Conservation (phyloP, 1,284 basidiomycete genomes). For the Cutaneotrichosporon sp. region DNA sequence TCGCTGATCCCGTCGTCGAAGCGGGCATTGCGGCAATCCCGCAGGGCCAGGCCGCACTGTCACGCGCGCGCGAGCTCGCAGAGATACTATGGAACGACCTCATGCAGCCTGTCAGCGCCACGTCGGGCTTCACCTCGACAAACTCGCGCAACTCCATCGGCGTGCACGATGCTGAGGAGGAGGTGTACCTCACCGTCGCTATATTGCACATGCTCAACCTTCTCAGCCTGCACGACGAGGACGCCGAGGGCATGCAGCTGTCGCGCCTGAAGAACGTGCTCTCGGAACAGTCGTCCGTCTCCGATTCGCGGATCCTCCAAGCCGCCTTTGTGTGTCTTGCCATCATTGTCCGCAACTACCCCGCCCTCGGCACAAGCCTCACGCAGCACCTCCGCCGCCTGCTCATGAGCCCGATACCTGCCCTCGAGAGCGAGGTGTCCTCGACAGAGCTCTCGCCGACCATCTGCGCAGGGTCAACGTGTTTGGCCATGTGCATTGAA, state of each 20-base stretch:
- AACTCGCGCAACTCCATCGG: conserved; percentile 22
- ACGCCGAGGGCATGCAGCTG: conserved; percentile 66
- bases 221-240: conserved; percentile 67
- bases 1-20: conserved; percentile 16
- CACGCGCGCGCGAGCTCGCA: conserved; percentile 22
- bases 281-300: conserved; percentile 72
- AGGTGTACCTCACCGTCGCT: conserved; percentile 38
- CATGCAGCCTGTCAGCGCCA: conserved; percentile 8
- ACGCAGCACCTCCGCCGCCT: conserved; percentile 78
- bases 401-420: conserved; percentile 77
- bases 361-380: conserved; percentile 69
- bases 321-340: conserved; percentile 41
- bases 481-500: conserved; percentile 84
- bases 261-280: conserved; percentile 68
- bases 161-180: conserved; percentile 32
- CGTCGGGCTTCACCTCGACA: conserved; percentile 1
- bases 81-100: conserved; percentile 41
- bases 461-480: conserved; percentile 77
- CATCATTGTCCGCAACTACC: conserved; percentile 70
- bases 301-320: conserved; percentile 55
- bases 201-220: conserved; percentile 71
- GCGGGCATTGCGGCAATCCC: conserved; percentile 6
- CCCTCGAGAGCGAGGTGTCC: conserved; percentile 75
- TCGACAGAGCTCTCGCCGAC: conserved; percentile 53
- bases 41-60: conserved; percentile 19